phyloP scores from a whole-genome alignment of 345 rosid genomes.

The Toxicodendron radicans region DNA sequence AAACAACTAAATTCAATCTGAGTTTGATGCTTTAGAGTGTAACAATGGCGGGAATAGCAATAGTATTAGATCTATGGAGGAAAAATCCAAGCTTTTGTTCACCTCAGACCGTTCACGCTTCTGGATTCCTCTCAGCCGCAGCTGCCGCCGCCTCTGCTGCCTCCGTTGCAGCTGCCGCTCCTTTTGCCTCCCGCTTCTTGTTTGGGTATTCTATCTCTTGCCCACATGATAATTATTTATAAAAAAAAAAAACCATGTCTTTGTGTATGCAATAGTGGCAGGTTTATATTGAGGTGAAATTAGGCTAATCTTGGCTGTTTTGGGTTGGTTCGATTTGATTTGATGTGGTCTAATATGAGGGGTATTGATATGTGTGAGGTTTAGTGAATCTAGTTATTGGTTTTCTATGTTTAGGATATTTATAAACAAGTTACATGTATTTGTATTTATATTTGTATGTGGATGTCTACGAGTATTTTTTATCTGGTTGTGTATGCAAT shows the following conservation, averaged over 20 bases:
- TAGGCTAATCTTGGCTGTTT: not conserved
- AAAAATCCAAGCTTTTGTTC: slow-evolving; percentile 53
- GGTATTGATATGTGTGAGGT: not conserved
- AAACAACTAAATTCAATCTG: not conserved
- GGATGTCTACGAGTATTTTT: not conserved
- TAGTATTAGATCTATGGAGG: slow-evolving; percentile 73
- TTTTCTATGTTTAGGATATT: not conserved
- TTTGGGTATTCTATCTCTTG: slow-evolving; percentile 54
- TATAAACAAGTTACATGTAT: not conserved
- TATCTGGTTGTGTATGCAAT: slow-evolving; percentile 5
- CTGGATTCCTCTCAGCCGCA: slow-evolving; percentile 58
- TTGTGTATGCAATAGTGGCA: slow-evolving; percentile 3
- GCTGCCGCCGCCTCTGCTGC: slow-evolving; percentile 55
- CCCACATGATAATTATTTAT: not conserved
- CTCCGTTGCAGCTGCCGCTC: slow-evolving; percentile 56
- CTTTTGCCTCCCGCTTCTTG: slow-evolving; percentile 78
- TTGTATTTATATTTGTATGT: not conserved
- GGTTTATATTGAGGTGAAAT: not conserved
- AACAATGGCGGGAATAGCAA: slow-evolving; percentile 82
- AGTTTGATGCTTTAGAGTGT: slow-evolving; percentile 11
- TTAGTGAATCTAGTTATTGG: not conserved
- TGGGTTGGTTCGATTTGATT: not conserved
- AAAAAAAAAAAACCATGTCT: not conserved
- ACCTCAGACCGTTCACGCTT: slow-evolving; percentile 51
- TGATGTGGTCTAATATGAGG: not conserved